Conservation (phyloP, 805 yeast species). For the Myxozyma vanderwaltii region DNA sequence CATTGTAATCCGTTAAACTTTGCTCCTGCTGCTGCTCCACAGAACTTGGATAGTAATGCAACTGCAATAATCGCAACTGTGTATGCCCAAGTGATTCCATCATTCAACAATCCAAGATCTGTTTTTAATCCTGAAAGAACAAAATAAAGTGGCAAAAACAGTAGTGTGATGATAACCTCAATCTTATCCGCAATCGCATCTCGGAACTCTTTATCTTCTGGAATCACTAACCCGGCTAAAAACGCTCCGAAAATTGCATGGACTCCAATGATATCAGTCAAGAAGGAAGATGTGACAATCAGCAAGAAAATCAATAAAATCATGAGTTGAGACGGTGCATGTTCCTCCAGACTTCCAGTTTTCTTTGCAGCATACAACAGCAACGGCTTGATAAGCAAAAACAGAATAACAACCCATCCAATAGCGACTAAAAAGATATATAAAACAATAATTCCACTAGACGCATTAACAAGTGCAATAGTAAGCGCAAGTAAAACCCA, state of each 20-base stretch:
- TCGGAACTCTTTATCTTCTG: constrained; percentile 74
- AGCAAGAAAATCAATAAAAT: constrained; percentile 58
- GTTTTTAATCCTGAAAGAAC: constrained; percentile 77
- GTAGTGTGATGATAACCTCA: constrained; percentile 73
- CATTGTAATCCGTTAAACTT: constrained; percentile 61
- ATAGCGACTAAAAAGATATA: constrained; percentile 62
- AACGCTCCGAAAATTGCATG: constrained; percentile 88
- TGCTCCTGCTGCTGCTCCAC: constrained; percentile 69
- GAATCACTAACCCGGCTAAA: constrained; percentile 72
- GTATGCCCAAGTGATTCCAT: constrained; percentile 78
- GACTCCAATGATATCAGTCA: constrained; percentile 81
- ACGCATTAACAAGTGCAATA: constrained; percentile 74
- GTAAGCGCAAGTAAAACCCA: constrained; percentile 79
- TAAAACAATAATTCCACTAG: constrained; percentile 66
- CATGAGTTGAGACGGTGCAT: constrained; percentile 62
- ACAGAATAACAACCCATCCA: constrained; percentile 68
- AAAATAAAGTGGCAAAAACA: constrained; percentile 75
- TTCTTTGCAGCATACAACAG: constrained; percentile 50
- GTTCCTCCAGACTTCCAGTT: constrained; percentile 55
- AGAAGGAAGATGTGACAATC: constrained; percentile 69
- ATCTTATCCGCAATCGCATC: constrained; percentile 69
- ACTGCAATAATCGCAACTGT: constrained; percentile 65
- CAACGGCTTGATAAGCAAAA: constrained; percentile 57
- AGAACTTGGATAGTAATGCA: constrained; percentile 67
- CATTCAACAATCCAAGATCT: constrained; percentile 62